Percentiles rank a stretch among this genome's conserved stretches.
Evolutionary conservation across 2,329 filamentous ascomycete species (phyloP).

Genomic region (Bipolaris sorokiniana): DNA sequence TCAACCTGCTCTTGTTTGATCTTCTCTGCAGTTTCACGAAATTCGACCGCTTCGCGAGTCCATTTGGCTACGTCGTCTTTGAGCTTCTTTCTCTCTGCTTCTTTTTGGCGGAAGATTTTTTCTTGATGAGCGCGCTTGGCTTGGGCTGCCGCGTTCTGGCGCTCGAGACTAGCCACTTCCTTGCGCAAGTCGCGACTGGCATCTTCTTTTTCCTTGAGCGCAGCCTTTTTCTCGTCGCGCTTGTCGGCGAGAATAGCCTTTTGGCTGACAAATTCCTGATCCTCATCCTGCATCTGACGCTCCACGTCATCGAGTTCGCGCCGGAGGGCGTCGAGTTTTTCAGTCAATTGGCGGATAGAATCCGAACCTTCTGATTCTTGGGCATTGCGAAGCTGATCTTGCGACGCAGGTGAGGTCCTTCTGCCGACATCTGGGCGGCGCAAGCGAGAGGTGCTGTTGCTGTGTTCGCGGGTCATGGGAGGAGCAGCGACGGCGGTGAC

Average conservation of each 20-base stretch:
- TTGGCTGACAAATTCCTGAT: conserved; percentile 56
- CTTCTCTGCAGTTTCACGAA: conserved; percentile 60
- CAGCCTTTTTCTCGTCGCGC: conserved; percentile 76
- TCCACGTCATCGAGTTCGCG: conserved; percentile 83
- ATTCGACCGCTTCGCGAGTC: conserved; percentile 66
- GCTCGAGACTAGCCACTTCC: conserved; percentile 79
- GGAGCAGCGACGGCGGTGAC: conserved; percentile 67
- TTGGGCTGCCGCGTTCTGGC: conserved; percentile 80
- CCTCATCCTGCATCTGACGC: conserved; percentile 68
- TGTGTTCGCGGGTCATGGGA: conserved; percentile 69
- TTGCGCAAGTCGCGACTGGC: conserved; percentile 83
- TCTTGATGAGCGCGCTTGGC: conserved; percentile 81
- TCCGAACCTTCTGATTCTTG: conserved; percentile 50
- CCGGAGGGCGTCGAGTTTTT: conserved; percentile 78
- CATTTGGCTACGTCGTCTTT: conserved; percentile 73
- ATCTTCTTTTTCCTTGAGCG: conserved; percentile 88
- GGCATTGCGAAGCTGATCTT: conserved; percentile 39
- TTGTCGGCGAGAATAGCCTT: conserved; percentile 69
- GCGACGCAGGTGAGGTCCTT: conserved; percentile 72
- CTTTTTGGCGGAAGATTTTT: conserved; percentile 70
- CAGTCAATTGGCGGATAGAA: conserved; percentile 75
- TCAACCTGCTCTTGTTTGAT: conserved; percentile 49
- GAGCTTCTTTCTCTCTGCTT: conserved; percentile 70
- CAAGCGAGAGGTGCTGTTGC: conserved; percentile 58
- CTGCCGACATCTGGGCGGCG: conserved; percentile 75